Evolutionary conservation across 495 filamentous ascomycete species (phyloP).

Genomic region (Penicillium odoratum): DNA sequence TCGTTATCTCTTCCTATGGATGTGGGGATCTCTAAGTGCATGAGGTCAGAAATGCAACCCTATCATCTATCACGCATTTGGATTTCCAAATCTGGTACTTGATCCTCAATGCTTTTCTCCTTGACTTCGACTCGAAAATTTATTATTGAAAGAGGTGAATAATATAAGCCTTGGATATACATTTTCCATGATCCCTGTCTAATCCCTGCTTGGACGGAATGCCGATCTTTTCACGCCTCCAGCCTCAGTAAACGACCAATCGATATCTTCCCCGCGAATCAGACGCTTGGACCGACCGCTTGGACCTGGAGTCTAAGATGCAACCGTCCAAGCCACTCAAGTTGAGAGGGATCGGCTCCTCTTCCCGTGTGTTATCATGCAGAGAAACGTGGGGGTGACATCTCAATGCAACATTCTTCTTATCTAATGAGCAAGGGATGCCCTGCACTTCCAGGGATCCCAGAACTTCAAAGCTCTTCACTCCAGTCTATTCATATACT

Average conservation of each 20-base stretch:
- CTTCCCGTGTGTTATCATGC: constrained; percentile 12
- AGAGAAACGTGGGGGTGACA: constrained; percentile 30
- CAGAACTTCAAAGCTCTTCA: neutral
- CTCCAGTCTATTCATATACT: neutral
- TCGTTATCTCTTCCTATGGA: neutral
- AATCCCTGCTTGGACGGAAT: neutral
- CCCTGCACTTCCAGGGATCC: neutral
- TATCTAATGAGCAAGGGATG: constrained; percentile 24
- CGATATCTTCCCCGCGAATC: constrained; percentile 1
- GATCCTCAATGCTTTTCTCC: neutral
- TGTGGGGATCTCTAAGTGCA: neutral
- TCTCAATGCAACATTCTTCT: constrained; percentile 26
- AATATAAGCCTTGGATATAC: neutral
- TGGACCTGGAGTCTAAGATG: constrained; percentile 14
- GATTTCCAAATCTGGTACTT: neutral
- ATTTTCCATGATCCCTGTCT: neutral
- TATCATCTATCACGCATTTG: neutral
- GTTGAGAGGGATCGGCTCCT: constrained; percentile 10
- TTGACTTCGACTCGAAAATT: neutral
- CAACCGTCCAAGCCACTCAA: constrained; percentile 16
- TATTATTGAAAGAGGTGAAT: neutral
- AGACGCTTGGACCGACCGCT: neutral
- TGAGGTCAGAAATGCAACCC: neutral
- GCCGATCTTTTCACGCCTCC: neutral
- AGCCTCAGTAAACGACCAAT: constrained; percentile 9